Percentiles rank a stretch among this genome's conserved stretches.
These are phyloP conservation scores for Aspergillus sp. DNA, from an alignment of 2,329 filamentous ascomycete species.

Conservation along the genomic window DNA sequence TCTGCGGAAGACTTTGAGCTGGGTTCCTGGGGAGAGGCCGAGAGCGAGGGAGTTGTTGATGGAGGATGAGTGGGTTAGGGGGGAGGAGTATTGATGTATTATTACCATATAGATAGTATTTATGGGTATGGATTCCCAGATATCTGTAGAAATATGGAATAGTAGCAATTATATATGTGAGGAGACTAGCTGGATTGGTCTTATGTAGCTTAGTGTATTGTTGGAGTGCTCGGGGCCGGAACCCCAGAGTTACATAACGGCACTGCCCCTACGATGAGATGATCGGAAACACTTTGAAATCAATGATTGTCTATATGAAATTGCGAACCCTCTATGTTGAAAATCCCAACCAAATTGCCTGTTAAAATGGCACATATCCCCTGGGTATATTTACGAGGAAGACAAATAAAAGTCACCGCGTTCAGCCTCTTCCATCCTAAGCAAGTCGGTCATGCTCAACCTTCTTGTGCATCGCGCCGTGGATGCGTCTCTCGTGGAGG, in stretches of 20 bases:
- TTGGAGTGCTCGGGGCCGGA: no score
- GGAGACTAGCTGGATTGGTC: no score
- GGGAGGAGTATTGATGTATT: constrained; percentile 13
- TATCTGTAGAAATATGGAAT: no score
- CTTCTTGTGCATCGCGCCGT: constrained; percentile 30
- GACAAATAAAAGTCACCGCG: background rate
- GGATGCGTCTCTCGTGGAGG: constrained; percentile 40
- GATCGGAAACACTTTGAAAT: no score
- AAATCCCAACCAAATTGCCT: background rate
- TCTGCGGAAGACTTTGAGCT: constrained; percentile 32
- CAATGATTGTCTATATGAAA: background rate
- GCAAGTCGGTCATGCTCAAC: constrained; percentile 36
- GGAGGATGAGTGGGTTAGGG: constrained; percentile 20
- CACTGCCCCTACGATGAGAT: no score
- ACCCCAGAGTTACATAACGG: no score
- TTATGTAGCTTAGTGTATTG: no score
- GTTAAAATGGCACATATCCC: background rate
- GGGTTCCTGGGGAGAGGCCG: constrained; percentile 30
- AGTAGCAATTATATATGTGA: no score
- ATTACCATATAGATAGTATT: no score
- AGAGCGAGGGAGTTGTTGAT: constrained; percentile 23
- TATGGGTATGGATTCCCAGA: no score
- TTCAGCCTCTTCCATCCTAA: constrained; percentile 14
- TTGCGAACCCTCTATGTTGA: background rate
- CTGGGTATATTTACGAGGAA: background rate